A percentile compares a stretch with the other conserved stretches of the same genome.
Conservation (phyloP, 441 rosid genomes). For the Gossypium trilobum region DNA sequence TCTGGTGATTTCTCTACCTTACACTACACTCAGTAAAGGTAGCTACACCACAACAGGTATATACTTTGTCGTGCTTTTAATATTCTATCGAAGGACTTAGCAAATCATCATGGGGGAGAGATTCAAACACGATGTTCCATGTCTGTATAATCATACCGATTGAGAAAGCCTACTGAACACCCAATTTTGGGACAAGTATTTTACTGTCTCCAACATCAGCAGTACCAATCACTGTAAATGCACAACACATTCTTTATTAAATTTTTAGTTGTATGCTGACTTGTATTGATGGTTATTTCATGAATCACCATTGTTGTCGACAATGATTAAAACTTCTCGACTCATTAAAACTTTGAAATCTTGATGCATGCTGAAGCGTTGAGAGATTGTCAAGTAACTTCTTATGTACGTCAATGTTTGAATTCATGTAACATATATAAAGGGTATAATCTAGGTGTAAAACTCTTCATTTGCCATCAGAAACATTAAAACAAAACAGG, state of each 20-base stretch:
- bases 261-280: too few species aligned
- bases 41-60: neutral
- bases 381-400: too few species aligned
- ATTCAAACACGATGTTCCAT: neutral
- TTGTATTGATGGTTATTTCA: too few species aligned
- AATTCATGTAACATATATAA: too few species aligned
- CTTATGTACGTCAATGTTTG: too few species aligned
- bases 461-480: neutral
- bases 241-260: too few species aligned
- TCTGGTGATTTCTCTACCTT: neutral
- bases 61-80: neutral
- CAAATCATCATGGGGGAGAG: neutral
- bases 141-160: neutral
- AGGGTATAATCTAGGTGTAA: neutral
- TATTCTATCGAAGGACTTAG: neutral
- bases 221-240: too few species aligned
- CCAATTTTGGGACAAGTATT: neutral
- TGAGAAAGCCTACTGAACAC: neutral
- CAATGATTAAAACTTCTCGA: too few species aligned
- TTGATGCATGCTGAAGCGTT: too few species aligned
- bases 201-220: neutral
- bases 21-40: neutral
- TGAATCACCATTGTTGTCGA: too few species aligned
- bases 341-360: too few species aligned
- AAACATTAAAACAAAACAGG: neutral